phyloP scores from a whole-genome alignment of 768 basidiomycete species.

The Neoboletus brunneissimus region DNA sequence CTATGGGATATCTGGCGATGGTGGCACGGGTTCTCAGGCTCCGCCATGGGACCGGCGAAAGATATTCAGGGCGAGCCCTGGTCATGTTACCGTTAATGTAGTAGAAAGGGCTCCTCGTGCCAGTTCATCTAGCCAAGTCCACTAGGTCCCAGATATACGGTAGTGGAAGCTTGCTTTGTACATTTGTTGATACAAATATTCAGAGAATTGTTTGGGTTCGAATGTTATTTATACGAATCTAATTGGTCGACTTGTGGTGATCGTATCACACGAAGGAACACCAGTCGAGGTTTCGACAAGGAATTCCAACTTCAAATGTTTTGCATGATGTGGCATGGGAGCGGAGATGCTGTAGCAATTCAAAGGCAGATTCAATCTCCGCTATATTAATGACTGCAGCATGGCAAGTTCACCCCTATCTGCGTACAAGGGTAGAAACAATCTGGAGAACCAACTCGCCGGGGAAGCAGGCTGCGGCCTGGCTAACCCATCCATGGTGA shows the following conservation, averaged over 20 bases:
- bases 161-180: not conserved
- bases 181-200: not conserved
- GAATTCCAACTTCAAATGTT: not conserved
- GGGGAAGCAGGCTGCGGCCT: not conserved
- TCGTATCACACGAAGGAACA: no score
- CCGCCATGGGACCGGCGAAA: slow-evolving; percentile 37
- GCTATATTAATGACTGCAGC: not conserved
- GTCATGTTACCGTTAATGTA: not conserved
- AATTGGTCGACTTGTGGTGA: no score
- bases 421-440: not conserved
- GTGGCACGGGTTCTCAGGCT: slow-evolving; percentile 32
- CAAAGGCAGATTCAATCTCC: slow-evolving; percentile 1
- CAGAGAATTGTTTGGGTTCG: no score
- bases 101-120: not conserved
- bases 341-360: slow-evolving; percentile 2
- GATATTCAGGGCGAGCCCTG: slow-evolving; percentile 7
- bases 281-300: no score
- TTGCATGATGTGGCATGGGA: not conserved
- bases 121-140: slow-evolving; percentile 9
- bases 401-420: not conserved
- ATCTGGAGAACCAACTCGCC: slow-evolving; percentile 3
- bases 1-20: slow-evolving; percentile 27
- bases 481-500: slow-evolving; percentile 16
- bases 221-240: no score
- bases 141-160: slow-evolving; percentile 4